Conservation (phyloP, 345 rosid genomes). For the Pistacia integerrima region DNA sequence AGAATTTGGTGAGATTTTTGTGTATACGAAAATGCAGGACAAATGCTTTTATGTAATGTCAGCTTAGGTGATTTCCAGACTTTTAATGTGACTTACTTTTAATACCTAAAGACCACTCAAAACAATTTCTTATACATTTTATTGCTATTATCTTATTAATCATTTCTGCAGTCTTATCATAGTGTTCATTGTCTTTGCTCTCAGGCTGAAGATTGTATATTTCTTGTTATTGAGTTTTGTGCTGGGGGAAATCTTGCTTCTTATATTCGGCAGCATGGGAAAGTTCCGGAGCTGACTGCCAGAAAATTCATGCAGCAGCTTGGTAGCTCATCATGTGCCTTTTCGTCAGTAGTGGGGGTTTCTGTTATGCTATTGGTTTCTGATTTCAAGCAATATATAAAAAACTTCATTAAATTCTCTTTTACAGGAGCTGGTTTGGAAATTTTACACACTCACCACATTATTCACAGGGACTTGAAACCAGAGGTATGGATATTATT, state of each 20-base stretch:
- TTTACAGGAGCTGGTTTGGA: conserved; percentile 64
- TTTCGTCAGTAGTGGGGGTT: not conserved
- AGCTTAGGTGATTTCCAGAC: too few species aligned
- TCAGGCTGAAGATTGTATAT: conserved; percentile 47
- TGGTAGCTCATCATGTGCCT: conserved; percentile 34
- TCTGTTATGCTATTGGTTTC: not conserved
- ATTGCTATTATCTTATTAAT: not conserved
- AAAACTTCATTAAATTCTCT: conserved; percentile 2
- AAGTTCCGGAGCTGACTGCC: conserved; percentile 48
- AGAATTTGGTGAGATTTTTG: too few species aligned
- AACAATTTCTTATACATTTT: not conserved
- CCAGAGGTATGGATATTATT: not conserved
- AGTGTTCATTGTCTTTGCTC: conserved; percentile 4
- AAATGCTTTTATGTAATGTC: too few species aligned
- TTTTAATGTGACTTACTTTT: not conserved
- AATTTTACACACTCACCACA: conserved; percentile 47
- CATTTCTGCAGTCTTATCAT: not conserved
- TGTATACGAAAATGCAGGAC: too few species aligned
- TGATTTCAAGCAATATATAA: not conserved
- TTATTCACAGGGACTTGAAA: conserved; percentile 3
- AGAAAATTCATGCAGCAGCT: conserved; percentile 65
- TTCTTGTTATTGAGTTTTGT: conserved; percentile 63
- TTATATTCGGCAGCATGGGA: conserved; percentile 49
- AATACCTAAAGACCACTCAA: not conserved
- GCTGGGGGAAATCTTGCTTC: conserved; percentile 60